Evolutionary conservation across 2,329 filamentous ascomycete genomes (phyloP), one percentile per base, ranked within the genome.

Genomic region (Parafenestella ontariensis): DNA sequence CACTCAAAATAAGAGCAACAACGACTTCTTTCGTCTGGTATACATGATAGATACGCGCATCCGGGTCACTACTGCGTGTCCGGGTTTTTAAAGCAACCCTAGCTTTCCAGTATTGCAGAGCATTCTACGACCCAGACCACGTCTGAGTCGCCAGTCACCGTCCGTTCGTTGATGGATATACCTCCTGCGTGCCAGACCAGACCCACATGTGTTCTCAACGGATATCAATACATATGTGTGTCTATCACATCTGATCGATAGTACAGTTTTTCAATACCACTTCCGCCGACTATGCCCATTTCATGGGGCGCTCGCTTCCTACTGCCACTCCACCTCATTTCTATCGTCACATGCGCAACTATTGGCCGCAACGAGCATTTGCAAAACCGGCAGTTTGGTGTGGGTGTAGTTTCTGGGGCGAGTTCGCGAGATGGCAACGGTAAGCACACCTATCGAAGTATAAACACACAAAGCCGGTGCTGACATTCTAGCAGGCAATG

Each of bases 401-500:
- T 37, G 3, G 55, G 58, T 15, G 41, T 68, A 11, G 65, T 66
- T 5, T 55, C 57, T 7, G 69, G 69, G 3, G 50, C 66, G 10
- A 42, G 50, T 3, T 63, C 61, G 10, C 59, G 55, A 45, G 66
- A 70, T 28, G 49, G 48, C n/a, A 59, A 65, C 36, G 62, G 65
- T 64, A 46, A 36, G 10, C n/a, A 15, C 6, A 1, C 2, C 3
- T 9, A 18, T 3, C 5, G 9, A 8, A 21, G 1, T 3, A 23
- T 2, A 10, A 33, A 1, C 5, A 20, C 5, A 3, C 13, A 15
- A 1, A 9, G 1, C 9, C 2, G 0, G 15, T 7, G 5, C 51
- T 65, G 24, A 68, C n/a, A 13, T 5, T 8, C 8, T 23, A 5
- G 2, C 29, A 76, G 73, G 68, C 15, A 59, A 68, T 33, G 65